Percentiles rank a stretch among this genome's conserved stretches.
These are phyloP conservation scores for Taphrina deformans DNA, from an alignment of 1,139 yeast genomes.

Conservation along the genomic window DNA sequence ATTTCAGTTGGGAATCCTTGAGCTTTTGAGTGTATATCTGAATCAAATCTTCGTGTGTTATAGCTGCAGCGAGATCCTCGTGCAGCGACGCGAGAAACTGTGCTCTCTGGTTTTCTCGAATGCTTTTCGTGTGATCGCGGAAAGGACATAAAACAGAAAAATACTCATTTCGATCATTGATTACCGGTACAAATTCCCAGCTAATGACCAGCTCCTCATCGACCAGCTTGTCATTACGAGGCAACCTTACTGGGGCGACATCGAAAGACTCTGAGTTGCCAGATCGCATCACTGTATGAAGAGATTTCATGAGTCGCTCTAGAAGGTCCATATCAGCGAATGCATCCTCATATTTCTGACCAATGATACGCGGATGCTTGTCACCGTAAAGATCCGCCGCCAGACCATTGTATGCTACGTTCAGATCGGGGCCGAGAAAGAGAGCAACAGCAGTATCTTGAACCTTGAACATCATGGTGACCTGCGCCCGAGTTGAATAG, in stretches of 20 bases:
- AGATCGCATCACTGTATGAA: background rate
- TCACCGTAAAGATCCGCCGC: background rate
- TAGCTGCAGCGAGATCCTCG: background rate
- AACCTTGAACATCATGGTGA: background rate
- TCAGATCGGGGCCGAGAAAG: background rate
- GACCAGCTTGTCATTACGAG: background rate
- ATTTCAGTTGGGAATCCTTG: background rate
- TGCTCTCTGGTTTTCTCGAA: background rate
- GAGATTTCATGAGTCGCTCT: background rate
- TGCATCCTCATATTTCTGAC: background rate
- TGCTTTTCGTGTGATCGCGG: background rate
- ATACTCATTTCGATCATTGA: background rate
- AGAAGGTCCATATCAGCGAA: background rate
- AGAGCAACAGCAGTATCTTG: background rate
- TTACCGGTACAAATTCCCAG: conserved; percentile 11
- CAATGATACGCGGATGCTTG: conserved; percentile 7
- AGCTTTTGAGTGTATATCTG: background rate
- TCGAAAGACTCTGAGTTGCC: background rate
- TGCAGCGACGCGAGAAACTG: background rate
- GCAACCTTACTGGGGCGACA: background rate
- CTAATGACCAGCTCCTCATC: background rate
- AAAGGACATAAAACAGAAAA: background rate
- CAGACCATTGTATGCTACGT: background rate
- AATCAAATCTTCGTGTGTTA: background rate
- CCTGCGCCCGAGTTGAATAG: background rate